Percentiles rank a stretch among this genome's conserved stretches.
phyloP scores from a whole-genome alignment of 345 rosid genomes.

The Stellera chamaejasme region DNA sequence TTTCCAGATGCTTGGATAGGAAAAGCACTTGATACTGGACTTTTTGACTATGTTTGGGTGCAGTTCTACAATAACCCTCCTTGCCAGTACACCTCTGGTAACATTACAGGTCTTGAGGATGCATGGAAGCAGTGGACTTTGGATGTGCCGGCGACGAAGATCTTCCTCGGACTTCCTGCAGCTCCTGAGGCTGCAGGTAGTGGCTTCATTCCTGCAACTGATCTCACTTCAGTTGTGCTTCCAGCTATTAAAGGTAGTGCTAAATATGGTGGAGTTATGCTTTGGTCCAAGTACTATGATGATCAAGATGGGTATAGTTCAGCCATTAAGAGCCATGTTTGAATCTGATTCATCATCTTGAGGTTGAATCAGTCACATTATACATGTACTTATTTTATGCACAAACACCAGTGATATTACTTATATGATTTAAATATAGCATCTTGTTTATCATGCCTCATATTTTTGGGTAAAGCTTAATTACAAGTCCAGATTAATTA shows the following conservation, averaged over 20 bases:
- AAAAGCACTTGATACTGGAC: background rate
- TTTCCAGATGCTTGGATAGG: constrained; percentile 11
- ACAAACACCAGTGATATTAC: too few species aligned
- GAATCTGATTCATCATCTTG: too few species aligned
- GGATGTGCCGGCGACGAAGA: constrained; percentile 2
- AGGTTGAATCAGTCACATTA: too few species aligned
- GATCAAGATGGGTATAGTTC: constrained; percentile 6
- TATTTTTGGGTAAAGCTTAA: too few species aligned
- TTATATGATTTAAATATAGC: too few species aligned
- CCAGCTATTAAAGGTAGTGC: constrained; percentile 6
- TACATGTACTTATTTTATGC: too few species aligned
- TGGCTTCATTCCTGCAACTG: background rate
- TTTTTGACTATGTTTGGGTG: constrained; percentile 7
- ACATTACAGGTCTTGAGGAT: background rate
- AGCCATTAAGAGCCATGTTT: constrained; percentile 1
- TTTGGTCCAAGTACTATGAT: constrained; percentile 6
- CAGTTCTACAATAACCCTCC: constrained; percentile 9
- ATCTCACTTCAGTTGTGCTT: constrained; percentile 5
- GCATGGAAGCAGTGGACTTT: constrained; percentile 8
- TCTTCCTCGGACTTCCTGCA: constrained; percentile 8
- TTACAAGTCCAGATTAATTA: too few species aligned
- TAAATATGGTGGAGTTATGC: constrained; percentile 9
- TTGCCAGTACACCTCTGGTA: constrained; percentile 1
- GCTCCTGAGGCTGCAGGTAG: constrained; percentile 2
- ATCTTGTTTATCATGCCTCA: too few species aligned